Evolutionary conservation across 495 filamentous ascomycete species (phyloP).

Genomic region (Aspergillus mulundensis): DNA sequence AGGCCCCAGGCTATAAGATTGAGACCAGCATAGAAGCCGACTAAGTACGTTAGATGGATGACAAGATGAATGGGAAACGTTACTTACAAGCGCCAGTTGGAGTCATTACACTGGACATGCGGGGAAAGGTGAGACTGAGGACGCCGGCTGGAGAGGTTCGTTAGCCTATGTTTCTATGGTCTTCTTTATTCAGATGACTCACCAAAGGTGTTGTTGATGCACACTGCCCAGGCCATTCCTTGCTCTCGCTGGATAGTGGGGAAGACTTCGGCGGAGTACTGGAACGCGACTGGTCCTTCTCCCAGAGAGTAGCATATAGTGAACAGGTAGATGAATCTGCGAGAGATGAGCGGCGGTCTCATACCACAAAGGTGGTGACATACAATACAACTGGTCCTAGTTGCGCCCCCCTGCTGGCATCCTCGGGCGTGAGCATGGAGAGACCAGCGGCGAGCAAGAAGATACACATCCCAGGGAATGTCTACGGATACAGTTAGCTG

Average conservation of each 20-base stretch:
- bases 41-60: neutral
- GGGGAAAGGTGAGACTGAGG: slow-evolving; percentile 50
- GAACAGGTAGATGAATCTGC: slow-evolving; percentile 43
- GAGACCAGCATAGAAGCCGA: slow-evolving; percentile 50
- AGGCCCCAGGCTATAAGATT: slow-evolving; percentile 47
- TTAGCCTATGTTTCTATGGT: no score
- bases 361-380: slow-evolving; percentile 4
- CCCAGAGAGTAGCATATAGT: slow-evolving; percentile 44
- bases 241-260: slow-evolving; percentile 45
- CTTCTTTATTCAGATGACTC: neutral
- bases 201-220: slow-evolving; percentile 46
- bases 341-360: neutral
- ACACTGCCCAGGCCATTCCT: slow-evolving; percentile 43
- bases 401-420: slow-evolving; percentile 7
- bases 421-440: slow-evolving; percentile 39
- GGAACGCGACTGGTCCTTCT: slow-evolving; percentile 48
- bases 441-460: slow-evolving; percentile 65
- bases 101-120: slow-evolving; percentile 42
- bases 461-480: slow-evolving; percentile 76
- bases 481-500: slow-evolving; percentile 52
- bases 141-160: slow-evolving; percentile 25
- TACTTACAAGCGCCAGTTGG: slow-evolving; percentile 45
- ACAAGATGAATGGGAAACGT: neutral
- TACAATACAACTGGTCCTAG: slow-evolving; percentile 31
- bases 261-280: slow-evolving; percentile 52